phyloP scores from a whole-genome alignment of 345 rosid species.

The Salix suchowensis region DNA sequence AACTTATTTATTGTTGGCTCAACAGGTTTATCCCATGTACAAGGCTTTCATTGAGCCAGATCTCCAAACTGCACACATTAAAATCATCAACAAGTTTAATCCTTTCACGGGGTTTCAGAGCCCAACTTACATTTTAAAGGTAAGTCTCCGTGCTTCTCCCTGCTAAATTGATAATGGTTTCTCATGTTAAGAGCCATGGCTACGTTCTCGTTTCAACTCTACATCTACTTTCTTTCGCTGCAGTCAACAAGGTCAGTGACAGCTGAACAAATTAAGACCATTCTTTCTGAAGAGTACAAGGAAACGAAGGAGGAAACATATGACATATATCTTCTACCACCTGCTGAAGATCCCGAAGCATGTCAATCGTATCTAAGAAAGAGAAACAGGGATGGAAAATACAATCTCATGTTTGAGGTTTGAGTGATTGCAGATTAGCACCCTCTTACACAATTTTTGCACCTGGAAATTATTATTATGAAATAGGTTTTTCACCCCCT shows the following conservation, averaged over 20 bases:
- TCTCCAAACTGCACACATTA: constrained; percentile 91
- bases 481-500: not conserved
- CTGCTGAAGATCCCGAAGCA: constrained; percentile 99
- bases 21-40: constrained; percentile 97
- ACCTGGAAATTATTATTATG: not conserved
- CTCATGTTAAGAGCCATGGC: not conserved
- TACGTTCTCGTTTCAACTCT: constrained; percentile 8
- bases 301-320: constrained; percentile 91
- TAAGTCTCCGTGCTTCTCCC: constrained; percentile 15
- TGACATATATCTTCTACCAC: constrained; percentile 96
- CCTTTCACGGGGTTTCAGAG: constrained; percentile 97
- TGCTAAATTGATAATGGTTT: not conserved
- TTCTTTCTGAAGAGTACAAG: constrained; percentile 45
- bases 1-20: no score
- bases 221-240: constrained; percentile 23
- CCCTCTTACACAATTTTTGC: no score
- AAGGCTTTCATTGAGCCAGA: constrained; percentile 99
- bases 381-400: constrained; percentile 98
- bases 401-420: constrained; percentile 99
- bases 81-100: constrained; percentile 92
- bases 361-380: constrained; percentile 96
- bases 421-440: constrained; percentile 22
- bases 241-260: constrained; percentile 74
- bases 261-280: constrained; percentile 72
- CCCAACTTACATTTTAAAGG: constrained; percentile 94